phyloP scores from a whole-genome alignment of 2,329 filamentous ascomycete species.

The Arthrobotrys musiformis region DNA sequence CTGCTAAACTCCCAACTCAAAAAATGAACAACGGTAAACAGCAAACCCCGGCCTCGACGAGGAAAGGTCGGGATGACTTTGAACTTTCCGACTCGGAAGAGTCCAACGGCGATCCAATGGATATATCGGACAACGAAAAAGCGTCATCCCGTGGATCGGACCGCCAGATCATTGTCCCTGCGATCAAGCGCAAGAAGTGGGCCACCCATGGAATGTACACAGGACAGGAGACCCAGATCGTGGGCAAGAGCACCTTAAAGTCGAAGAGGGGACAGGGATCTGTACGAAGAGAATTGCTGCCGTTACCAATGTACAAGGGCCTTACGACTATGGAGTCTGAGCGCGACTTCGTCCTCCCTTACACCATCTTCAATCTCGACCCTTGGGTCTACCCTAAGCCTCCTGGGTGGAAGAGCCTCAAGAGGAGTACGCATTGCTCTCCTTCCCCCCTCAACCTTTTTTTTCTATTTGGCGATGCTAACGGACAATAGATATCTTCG shows the following conservation, averaged over 20 bases:
- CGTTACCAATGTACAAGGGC: slow-evolving; percentile 81
- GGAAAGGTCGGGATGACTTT: slow-evolving; percentile 37
- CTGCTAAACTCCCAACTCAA: slow-evolving; percentile 40
- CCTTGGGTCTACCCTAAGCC: slow-evolving; percentile 88
- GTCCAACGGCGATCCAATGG: slow-evolving; percentile 53
- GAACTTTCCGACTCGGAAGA: slow-evolving; percentile 49
- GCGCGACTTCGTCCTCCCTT: slow-evolving; percentile 88
- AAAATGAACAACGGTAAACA: slow-evolving; percentile 45
- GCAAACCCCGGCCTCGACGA: slow-evolving; percentile 38
- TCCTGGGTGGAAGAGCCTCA: slow-evolving; percentile 90
- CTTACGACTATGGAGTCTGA: slow-evolving; percentile 76
- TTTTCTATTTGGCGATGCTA: slow-evolving; percentile 15
- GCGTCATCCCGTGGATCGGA: slow-evolving; percentile 43
- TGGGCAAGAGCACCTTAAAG: slow-evolving; percentile 61
- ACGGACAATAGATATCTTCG: slow-evolving; percentile 77
- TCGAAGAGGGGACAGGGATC: slow-evolving; percentile 67
- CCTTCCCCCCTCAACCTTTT: neutral
- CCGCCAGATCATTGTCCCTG: slow-evolving; percentile 49
- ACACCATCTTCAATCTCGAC: slow-evolving; percentile 86
- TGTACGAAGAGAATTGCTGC: slow-evolving; percentile 66
- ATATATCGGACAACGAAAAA: slow-evolving; percentile 45
- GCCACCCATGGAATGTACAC: slow-evolving; percentile 85
- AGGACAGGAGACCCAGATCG: slow-evolving; percentile 72
- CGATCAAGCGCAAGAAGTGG: slow-evolving; percentile 73
- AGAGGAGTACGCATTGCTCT: slow-evolving; percentile 76